Evolutionary conservation across 2,329 filamentous ascomycete genomes (phyloP), one percentile per base, ranked within the genome.

Genomic region (Daldinia sp.): DNA sequence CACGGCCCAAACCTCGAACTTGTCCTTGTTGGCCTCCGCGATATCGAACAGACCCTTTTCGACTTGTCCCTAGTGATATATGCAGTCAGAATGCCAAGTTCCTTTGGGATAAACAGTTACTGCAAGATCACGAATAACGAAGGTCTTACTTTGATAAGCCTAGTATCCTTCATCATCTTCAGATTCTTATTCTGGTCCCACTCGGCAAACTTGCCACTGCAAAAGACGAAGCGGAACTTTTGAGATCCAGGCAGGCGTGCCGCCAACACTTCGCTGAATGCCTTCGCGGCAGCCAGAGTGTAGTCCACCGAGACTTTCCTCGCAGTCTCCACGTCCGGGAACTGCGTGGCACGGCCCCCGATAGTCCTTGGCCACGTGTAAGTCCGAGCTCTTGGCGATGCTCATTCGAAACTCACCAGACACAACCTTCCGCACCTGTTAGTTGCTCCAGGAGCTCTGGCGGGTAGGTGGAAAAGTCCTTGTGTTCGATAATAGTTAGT

Each of bases 231-330:
- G 54, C 75, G 77, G 66, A 82, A 81, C 52, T 73, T 76, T 23
- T 62, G 63, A 11, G 70, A 73, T 3, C 66, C 58, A 3, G 75
- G 72, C 1, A 74, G 66, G 47, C 72, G 69, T 4, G 72, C 64
- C 6, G 74, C 72, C 19, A 80, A 73, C 39, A 67, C 67, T 1
- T 70, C 55, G 47, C 72, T 61, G 63, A 91, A 87, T 7, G 85
- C 83, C 58, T 81, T 81, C 0, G 87, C 89, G 1, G 87, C 87
- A 0, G 82, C 81, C 7, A 90, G 70, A 1, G 88, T 81, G 71
- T 87, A 89, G 61, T 86, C 82, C 53, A 86, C 78, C 6, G 86
- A 87, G 58, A 91, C 87, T 32, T 81, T 81, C 56, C 73, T 74
- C 21, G 74, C 75, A 29, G 72, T 68, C 17, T 69, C 70, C 19